Evolutionary conservation across 2,329 filamentous ascomycete species (phyloP).

Genomic region (Cadophora malorum): DNA sequence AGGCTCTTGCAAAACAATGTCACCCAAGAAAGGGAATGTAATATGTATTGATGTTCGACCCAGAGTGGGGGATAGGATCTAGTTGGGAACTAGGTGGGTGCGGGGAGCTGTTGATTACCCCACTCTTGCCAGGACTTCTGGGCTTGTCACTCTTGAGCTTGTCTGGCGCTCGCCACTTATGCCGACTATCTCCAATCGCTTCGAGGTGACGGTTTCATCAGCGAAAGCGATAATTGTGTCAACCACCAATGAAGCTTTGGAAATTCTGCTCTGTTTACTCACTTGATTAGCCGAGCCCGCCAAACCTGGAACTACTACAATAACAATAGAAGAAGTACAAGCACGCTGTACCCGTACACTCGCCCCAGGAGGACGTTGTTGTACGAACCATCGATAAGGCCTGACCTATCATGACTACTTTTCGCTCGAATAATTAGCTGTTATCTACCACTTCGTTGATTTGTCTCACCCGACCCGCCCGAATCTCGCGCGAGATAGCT

Average conservation of each 20-base stretch:
- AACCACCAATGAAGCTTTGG: not conserved
- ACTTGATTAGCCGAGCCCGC: not conserved
- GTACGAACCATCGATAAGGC: no score
- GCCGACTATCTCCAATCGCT: not conserved
- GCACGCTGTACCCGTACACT: no score
- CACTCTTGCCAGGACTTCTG: not conserved
- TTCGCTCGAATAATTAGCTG: no score
- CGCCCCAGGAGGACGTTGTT: no score
- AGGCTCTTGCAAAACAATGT: not conserved
- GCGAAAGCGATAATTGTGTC: not conserved
- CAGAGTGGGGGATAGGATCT: not conserved
- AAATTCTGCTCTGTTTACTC: not conserved
- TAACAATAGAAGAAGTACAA: no score
- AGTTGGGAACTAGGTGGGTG: not conserved
- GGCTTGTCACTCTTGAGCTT: not conserved
- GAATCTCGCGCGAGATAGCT: no score
- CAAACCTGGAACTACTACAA: no score
- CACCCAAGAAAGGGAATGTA: not conserved
- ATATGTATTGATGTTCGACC: not conserved
- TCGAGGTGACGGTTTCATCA: not conserved
- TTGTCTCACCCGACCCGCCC: no score
- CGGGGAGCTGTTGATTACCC: not conserved
- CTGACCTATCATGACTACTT: no score
- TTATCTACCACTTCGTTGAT: no score
- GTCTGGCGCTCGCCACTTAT: not conserved